Evolutionary conservation across 257 asterid species (phyloP).

Genomic region (Datura wrightii): DNA sequence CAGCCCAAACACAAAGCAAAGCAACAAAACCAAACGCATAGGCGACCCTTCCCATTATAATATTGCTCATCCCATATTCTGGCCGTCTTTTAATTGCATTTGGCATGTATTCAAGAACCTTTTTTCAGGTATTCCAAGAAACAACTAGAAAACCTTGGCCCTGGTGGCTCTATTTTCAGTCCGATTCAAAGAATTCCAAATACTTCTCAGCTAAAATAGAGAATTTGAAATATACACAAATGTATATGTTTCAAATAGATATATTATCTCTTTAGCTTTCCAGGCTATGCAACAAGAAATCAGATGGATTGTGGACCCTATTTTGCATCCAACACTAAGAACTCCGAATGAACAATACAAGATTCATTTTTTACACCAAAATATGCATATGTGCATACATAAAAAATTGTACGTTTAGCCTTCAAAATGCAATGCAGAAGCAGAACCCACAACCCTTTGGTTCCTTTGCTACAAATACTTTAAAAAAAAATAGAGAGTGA

Average conservation of each 20-base stretch:
- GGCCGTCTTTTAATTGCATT: constrained; percentile 48
- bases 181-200: constrained; percentile 34
- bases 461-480: constrained; percentile 7
- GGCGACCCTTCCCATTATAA: constrained; percentile 47
- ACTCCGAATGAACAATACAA: constrained; percentile 51
- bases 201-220: constrained; percentile 8
- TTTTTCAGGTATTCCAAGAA: background rate
- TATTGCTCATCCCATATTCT: constrained; percentile 39
- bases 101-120: constrained; percentile 40
- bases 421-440: constrained; percentile 28
- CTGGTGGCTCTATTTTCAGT: background rate
- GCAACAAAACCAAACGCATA: constrained; percentile 58
- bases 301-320: constrained; percentile 34
- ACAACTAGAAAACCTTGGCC: constrained; percentile 20
- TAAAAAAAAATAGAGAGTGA: no score
- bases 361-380: background rate
- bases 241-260: background rate
- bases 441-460: constrained; percentile 44
- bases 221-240: background rate
- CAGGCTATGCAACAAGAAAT: background rate
- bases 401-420: background rate
- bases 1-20: constrained; percentile 55
- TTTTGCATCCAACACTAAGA: constrained; percentile 48
- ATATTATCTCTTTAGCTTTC: background rate
- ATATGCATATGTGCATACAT: constrained; percentile 27